phyloP scores from a whole-genome alignment of 306 rosid species.

The Acacia melanoxylon region DNA sequence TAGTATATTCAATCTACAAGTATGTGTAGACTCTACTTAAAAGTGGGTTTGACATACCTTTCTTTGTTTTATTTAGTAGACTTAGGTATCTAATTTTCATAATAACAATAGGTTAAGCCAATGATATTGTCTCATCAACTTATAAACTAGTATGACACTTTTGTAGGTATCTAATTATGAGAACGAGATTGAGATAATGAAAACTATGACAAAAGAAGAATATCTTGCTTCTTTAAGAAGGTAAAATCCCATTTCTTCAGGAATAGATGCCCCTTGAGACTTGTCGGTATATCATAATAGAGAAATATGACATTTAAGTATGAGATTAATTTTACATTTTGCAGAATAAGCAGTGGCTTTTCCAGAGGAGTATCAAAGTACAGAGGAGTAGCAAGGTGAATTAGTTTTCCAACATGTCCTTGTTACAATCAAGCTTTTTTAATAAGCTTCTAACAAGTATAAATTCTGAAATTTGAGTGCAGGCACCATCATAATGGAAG shows the following conservation, averaged over 20 bases:
- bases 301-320: neutral
- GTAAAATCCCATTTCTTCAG: slow-evolving; percentile 35
- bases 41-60: neutral
- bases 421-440: neutral
- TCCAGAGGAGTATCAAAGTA: slow-evolving; percentile 96
- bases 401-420: neutral
- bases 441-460: neutral
- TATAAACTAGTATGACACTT: neutral
- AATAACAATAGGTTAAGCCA: neutral
- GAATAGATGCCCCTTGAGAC: neutral
- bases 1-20: neutral
- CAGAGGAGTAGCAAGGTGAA: slow-evolving; percentile 93
- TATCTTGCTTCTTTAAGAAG: slow-evolving; percentile 90
- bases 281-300: neutral
- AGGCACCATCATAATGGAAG: slow-evolving; percentile 96
- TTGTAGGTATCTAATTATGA: slow-evolving; percentile 67
- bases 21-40: neutral
- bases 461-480: slow-evolving; percentile 20
- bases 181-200: slow-evolving; percentile 76
- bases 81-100: neutral
- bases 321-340: neutral
- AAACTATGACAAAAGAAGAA: slow-evolving; percentile 79
- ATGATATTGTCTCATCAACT: neutral
- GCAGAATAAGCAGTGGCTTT: slow-evolving; percentile 91
- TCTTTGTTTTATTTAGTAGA: neutral